Conservation (phyloP, 192 early-diverging fungal species). For the Cetraspora pellucida region DNA sequence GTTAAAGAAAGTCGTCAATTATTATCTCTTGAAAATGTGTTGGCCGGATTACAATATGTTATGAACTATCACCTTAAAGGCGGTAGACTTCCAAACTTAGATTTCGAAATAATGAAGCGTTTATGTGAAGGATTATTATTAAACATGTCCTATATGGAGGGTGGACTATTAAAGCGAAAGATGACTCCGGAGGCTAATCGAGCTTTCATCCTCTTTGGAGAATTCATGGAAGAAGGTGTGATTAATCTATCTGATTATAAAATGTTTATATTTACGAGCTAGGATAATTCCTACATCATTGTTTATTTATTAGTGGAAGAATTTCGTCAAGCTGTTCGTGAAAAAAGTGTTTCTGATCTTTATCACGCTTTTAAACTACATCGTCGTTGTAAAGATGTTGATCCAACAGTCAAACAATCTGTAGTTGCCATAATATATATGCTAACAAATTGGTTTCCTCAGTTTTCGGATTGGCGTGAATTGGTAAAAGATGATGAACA, state of each 20-base stretch:
- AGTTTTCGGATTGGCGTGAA: conserved; percentile 90
- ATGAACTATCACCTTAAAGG: conserved; percentile 91
- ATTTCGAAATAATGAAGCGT: conserved; percentile 80
- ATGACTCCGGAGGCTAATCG: conserved; percentile 78
- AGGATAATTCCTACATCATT: no score
- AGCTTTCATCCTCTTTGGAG: conserved; percentile 91
- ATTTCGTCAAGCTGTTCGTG: conserved; percentile 81
- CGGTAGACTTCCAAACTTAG: conserved; percentile 80
- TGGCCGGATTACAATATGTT: conserved; percentile 89
- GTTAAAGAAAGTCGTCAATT: conserved; percentile 62
- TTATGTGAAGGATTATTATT: conserved; percentile 84
- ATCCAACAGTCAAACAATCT: conserved; percentile 70
- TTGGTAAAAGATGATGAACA: conserved; percentile 83
- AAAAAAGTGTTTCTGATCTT: conserved; percentile 78
- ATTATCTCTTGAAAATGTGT: conserved; percentile 74
- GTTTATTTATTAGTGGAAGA: conserved; percentile 65
- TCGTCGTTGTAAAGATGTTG: conserved; percentile 64
- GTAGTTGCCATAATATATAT: conserved; percentile 81
- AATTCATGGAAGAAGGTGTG: conserved; percentile 88
- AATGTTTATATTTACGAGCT: background rate
- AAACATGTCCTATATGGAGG: conserved; percentile 69
- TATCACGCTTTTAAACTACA: conserved; percentile 77
- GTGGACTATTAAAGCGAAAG: conserved; percentile 60
- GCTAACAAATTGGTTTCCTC: conserved; percentile 71
- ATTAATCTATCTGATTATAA: background rate